A percentile compares a stretch with the other conserved stretches of the same genome.
Evolutionary conservation across 2,329 filamentous ascomycete species (phyloP).

Genomic region (Colletotrichum eleusines): DNA sequence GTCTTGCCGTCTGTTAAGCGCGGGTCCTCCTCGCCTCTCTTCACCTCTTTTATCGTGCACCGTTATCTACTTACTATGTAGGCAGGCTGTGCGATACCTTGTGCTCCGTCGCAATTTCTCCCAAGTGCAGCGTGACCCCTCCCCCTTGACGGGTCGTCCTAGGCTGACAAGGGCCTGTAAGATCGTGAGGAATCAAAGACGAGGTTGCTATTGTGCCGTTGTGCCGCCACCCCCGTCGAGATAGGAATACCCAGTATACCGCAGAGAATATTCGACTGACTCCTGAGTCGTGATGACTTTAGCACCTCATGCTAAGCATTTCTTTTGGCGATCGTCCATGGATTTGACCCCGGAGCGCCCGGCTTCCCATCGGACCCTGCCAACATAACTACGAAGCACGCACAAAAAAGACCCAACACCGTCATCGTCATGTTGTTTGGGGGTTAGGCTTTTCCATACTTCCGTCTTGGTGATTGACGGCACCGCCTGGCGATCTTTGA

Average conservation of each 20-base stretch:
- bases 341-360: conserved; percentile 25
- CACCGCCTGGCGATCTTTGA: conserved; percentile 14
- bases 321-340: conserved; percentile 27
- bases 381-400: not conserved
- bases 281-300: conserved; percentile 25
- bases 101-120: conserved; percentile 25
- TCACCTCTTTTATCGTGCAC: not conserved
- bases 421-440: conserved; percentile 5
- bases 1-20: conserved; percentile 25
- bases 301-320: conserved; percentile 35
- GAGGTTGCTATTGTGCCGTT: not conserved
- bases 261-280: not conserved
- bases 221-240: not conserved
- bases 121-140: not conserved
- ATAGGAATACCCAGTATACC: not conserved
- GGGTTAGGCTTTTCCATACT: not conserved
- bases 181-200: not conserved
- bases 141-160: not conserved
- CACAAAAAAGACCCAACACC: not conserved
- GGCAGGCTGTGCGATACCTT: not conserved
- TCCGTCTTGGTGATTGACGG: conserved; percentile 11
- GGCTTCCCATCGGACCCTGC: not conserved
- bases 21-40: conserved; percentile 1
- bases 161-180: conserved; percentile 9
- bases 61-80: conserved; percentile 10